Conservation (phyloP, 2,329 filamentous ascomycete species). For the Bipolaris cookei region DNA sequence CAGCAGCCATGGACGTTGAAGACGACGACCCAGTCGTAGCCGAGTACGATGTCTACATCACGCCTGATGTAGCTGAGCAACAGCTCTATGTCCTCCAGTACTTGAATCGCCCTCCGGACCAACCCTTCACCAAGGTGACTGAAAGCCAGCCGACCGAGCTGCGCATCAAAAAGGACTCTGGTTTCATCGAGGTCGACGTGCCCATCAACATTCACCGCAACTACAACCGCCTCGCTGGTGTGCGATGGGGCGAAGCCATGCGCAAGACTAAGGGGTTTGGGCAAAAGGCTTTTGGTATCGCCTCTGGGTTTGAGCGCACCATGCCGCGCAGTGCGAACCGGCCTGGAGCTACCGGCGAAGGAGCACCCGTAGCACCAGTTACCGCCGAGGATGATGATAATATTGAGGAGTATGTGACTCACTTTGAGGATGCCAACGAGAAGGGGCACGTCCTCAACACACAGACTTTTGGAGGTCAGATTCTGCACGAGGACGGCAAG, state of each 20-base stretch:
- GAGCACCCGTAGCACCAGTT: constrained; percentile 26
- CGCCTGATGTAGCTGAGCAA: constrained; percentile 66
- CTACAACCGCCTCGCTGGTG: constrained; percentile 84
- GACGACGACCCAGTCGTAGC: constrained; percentile 58
- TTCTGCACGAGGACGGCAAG: constrained; percentile 70
- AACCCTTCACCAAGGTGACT: constrained; percentile 65
- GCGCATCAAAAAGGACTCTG: constrained; percentile 80
- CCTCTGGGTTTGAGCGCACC: constrained; percentile 52
- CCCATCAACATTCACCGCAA: constrained; percentile 72
- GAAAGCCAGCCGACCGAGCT: constrained; percentile 68
- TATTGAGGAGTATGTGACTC: constrained; percentile 60
- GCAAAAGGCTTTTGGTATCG: constrained; percentile 55
- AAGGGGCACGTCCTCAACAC: constrained; percentile 75
- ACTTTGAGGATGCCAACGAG: constrained; percentile 68
- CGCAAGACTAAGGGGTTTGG: constrained; percentile 57
- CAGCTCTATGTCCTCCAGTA: constrained; percentile 81
- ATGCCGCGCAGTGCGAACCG: constrained; percentile 41
- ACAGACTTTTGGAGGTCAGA: constrained; percentile 86
- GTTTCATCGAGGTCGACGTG: constrained; percentile 92
- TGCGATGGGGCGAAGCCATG: constrained; percentile 81
- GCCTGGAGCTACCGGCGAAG: constrained; percentile 32
- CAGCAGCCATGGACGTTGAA: constrained; percentile 38
- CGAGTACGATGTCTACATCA: constrained; percentile 84
- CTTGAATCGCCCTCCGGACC: constrained; percentile 73
- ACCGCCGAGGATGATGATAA: constrained; percentile 68